Evolutionary conservation across 768 basidiomycete species (phyloP), one percentile per base, ranked within the genome.

Genomic region (Xerocomus spinulosus): DNA sequence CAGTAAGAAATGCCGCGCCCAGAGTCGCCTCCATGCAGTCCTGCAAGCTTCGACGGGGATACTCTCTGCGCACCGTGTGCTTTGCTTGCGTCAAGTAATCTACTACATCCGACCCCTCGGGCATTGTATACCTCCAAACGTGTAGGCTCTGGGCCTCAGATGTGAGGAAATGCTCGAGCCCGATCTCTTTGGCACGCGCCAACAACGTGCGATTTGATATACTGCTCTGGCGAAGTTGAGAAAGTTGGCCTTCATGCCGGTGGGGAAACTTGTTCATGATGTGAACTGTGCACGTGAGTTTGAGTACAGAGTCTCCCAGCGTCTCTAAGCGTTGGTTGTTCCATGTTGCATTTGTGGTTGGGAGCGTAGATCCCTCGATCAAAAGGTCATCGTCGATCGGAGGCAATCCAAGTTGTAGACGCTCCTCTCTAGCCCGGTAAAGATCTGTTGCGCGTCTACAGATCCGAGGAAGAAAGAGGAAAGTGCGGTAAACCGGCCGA

Each of bases 291-390:
- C 82, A 81, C 41, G 82, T 79, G 21, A 93, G 66, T 58, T 92
- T 84, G 35, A 92, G 72, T 1, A 92, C 87, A 0, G 85, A 79
- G 59, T 95, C 92, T 9, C 92, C 92, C 7, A 94, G 71, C 0
- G 90, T 92, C 63, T 95, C 92, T 46, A 94, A 63, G 1, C 88
- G 80, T 58, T 95, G 89, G 53, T 93, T 94, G 65, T 77, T 88
- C 68, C 80, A 90, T 9, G 77, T 76, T 7, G 80, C 75, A 28
- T 59, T 60, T 6, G 84, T 76, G 29, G 74, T 73, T 1, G 92
- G 92, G 10, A 91, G 69, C 2, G 88, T 91, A 20, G 88, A 74
- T 5, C 87, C 88, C 59, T 92, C 83, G 2, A 82, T 72, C 37
- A 92, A 73, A 7, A 80, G 70, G 33, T 80, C 70, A 29, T 78